Base-by-base conservation (phyloP, 106 monocot species). In the Dendrobium officinale region DNA sequence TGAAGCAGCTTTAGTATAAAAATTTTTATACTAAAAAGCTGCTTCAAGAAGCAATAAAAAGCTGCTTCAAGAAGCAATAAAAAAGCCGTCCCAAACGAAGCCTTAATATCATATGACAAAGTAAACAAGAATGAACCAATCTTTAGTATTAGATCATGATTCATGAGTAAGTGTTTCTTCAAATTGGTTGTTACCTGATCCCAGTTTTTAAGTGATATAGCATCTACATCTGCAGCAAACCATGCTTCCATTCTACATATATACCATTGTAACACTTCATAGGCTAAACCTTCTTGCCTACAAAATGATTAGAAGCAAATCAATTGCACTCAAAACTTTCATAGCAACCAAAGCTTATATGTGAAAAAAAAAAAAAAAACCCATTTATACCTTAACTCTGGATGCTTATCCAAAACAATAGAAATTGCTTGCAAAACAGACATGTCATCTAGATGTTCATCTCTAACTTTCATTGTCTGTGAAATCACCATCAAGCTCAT, bases 221-320 rank as follows among this genome's bases (percentile, higher is more conserved):
- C 86, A 68, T 94, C 91, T 18, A 78, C 88, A 90, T 97, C 94
- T 48, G 94, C 86, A 84, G 97, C 97, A 92, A 97, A 97, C 97
- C 97, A 97, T 81, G 97, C 97, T 85, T 97, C 97, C 97, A 97
- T 89, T 88, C 97, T 87, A 79, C 97, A 97, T 58, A 97, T 88
- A 78, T 91, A 97, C 97, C 94, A 97, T 61, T 97, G 97, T 68
- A 97, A 40, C 29, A 97, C 94, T 89, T 97, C 88, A 88, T 89
- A 77, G 29, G 90, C 85, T 56, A 97, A 73, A 43, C 97, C 97
- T 51, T 92, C 85, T 82, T 83, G 89, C 83, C 94, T 96, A 22
- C 49, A 79, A 72, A 48, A 85, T 77, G 20, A 84, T 76, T 9
- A 43, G 26, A 85, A 80, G 59, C 15, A 70, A 18, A 73, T 76